Percentiles rank a stretch among this genome's conserved stretches.
Evolutionary conservation across 768 basidiomycete genomes (phyloP).

Genomic region (Amanita exitialis): DNA sequence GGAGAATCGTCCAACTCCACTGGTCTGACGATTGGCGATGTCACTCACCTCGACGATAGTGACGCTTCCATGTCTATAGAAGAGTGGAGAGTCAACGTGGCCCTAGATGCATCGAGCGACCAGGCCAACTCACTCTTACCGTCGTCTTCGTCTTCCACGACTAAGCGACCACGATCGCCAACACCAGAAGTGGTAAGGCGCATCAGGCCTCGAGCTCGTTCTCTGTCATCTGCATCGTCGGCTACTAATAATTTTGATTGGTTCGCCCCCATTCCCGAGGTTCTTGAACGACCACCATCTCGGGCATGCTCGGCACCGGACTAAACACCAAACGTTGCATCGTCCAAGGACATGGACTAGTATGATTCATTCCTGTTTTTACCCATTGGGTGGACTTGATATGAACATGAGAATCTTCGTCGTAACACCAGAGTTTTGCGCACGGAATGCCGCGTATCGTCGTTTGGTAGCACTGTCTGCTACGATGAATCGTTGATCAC

Average conservation of each 20-base stretch:
- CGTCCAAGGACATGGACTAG: background rate
- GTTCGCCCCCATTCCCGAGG: constrained; percentile 5
- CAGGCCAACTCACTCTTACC: constrained; percentile 2
- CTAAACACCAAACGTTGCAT: background rate
- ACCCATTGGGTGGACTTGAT: constrained; percentile 4
- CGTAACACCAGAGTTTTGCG: background rate
- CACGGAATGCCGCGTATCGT: background rate
- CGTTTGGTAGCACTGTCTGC: background rate
- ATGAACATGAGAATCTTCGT: background rate
- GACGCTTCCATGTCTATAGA: constrained; percentile 22
- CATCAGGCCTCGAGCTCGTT: constrained; percentile 10
- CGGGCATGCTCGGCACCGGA: constrained; percentile 4
- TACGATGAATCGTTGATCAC: background rate
- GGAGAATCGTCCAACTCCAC: constrained; percentile 4
- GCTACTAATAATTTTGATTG: constrained; percentile 5
- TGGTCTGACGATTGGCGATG: constrained; percentile 1
- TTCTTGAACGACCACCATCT: constrained; percentile 2
- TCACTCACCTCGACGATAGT: constrained; percentile 7
- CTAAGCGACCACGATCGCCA: constrained; percentile 29
- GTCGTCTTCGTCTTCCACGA: constrained; percentile 11
- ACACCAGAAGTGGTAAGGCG: constrained; percentile 18
- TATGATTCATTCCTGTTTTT: background rate
- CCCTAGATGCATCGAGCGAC: constrained; percentile 12
- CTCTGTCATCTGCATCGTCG: constrained; percentile 8
- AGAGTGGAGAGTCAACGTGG: constrained; percentile 35